A percentile compares a stretch with the other conserved stretches of the same genome.
Conservation (phyloP, 345 rosid species). For the Geranium rotundifolium region DNA sequence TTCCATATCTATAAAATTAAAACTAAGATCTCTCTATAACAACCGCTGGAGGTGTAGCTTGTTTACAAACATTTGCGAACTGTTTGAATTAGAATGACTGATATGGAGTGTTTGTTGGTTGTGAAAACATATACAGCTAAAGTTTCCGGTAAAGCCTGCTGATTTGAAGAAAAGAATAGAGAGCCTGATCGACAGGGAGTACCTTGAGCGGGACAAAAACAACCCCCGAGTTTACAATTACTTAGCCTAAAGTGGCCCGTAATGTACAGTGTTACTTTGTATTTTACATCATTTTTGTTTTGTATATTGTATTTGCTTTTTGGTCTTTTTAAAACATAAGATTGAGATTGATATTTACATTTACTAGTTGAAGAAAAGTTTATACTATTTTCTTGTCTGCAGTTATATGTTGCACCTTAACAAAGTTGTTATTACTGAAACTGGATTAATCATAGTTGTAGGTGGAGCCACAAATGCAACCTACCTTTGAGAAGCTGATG, state of each 20-base stretch:
- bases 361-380: no score
- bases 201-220: slow-evolving; percentile 96
- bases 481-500: no score
- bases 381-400: no score
- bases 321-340: background rate
- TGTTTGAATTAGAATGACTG: background rate
- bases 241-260: slow-evolving; percentile 35
- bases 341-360: no score
- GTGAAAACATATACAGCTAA: slow-evolving; percentile 45
- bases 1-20: no score
- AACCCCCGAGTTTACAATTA: slow-evolving; percentile 96
- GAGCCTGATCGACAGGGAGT: slow-evolving; percentile 89
- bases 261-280: background rate
- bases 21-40: no score
- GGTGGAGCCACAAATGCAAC: no score
- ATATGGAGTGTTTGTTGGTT: background rate
- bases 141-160: slow-evolving; percentile 89
- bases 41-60: background rate
- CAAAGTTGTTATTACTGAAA: no score
- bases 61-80: no score
- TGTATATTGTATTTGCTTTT: background rate
- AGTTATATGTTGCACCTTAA: no score
- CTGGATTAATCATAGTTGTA: no score
- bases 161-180: slow-evolving; percentile 98
- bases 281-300: no score